These are phyloP conservation scores for Trichoderma gracile DNA, from an alignment of 2,329 filamentous ascomycete species.

Conservation along the genomic window DNA sequence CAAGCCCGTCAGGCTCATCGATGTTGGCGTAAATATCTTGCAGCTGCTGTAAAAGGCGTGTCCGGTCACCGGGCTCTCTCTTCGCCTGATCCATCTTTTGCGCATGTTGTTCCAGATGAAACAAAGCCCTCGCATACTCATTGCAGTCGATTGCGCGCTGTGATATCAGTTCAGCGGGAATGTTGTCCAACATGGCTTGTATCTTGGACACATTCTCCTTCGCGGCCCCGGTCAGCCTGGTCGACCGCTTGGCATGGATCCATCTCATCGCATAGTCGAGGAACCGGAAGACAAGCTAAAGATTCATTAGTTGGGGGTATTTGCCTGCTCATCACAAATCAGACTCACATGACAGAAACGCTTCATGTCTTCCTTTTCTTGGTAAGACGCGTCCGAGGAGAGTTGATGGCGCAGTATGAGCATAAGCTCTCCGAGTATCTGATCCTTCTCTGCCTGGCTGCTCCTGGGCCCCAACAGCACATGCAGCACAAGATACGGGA, in stretches of 20 bases:
- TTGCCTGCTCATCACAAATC: not conserved
- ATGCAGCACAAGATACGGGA: constrained; percentile 85
- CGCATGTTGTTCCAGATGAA: constrained; percentile 92
- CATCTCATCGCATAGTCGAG: constrained; percentile 91
- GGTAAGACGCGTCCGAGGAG: constrained; percentile 52
- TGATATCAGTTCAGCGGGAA: constrained; percentile 75
- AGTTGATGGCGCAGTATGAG: constrained; percentile 68
- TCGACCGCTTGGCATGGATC: constrained; percentile 69
- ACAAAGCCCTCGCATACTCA: constrained; percentile 87
- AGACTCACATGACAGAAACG: constrained; percentile 77
- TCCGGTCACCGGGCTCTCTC: constrained; percentile 53
- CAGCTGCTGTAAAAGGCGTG: constrained; percentile 71
- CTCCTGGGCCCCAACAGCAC: constrained; percentile 70
- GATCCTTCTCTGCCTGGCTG: constrained; percentile 60
- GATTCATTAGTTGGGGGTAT: constrained; percentile 29
- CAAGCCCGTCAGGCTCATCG: constrained; percentile 94
- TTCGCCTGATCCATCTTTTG: constrained; percentile 50
- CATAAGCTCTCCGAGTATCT: constrained; percentile 72
- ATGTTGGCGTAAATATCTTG: constrained; percentile 97
- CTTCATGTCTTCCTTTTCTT: constrained; percentile 73
- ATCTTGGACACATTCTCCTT: constrained; percentile 53
- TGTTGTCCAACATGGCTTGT: constrained; percentile 55
- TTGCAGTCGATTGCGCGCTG: constrained; percentile 88
- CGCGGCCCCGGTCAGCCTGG: constrained; percentile 40
- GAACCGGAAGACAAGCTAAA: constrained; percentile 79